Base-by-base conservation (phyloP, 495 filamentous ascomycete species). In the Usnea hakonensis region DNA sequence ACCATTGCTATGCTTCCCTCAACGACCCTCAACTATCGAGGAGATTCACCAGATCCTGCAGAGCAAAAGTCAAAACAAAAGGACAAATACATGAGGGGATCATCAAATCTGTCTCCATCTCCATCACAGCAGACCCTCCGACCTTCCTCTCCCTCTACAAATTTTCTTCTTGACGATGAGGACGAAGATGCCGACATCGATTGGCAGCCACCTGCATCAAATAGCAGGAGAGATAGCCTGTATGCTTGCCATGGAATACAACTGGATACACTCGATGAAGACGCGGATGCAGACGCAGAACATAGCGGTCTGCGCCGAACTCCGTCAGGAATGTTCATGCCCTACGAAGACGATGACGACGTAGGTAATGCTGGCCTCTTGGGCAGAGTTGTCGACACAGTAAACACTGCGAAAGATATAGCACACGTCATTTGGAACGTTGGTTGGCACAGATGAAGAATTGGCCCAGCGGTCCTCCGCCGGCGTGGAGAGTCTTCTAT, bases 371-470 rank as follows among this genome's bases (percentile, higher is more conserved):
- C 81, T 35, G 79, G 82, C 26, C 75, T 97, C 40, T 83, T 97
- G 65, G 89, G 90, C 61, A 83, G 86, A 65, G 87, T 97, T 28
- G 85, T 94, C 69, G 90, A 97, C 72, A 94, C 91, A 46, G 90
- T 98, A 68, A 97, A 98, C 77, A 97, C 93, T 10, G 92, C 93
- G 48, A 87, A 86, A 66, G 94, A 98, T 68, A 98, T 98, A 67
- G 91, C 88, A 41, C 90, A 95, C 77, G 91, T 97, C 41, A 90
- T 97, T 65, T 95, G 91, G 92, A 98, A 98, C 71, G 94, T 97
- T 59, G 93, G 93, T 40, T 97, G 93, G 94, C 83, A 89, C 66
- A 80, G 84, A 65, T 91, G 69, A 87, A 19, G 14, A n/a, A 57
- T 37, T 17, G 23, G 14, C 14, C 32, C 43, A 17, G 36, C 23